Evolutionary conservation across 2,329 filamentous ascomycete species (phyloP).

Genomic region (Penicillium sp.): DNA sequence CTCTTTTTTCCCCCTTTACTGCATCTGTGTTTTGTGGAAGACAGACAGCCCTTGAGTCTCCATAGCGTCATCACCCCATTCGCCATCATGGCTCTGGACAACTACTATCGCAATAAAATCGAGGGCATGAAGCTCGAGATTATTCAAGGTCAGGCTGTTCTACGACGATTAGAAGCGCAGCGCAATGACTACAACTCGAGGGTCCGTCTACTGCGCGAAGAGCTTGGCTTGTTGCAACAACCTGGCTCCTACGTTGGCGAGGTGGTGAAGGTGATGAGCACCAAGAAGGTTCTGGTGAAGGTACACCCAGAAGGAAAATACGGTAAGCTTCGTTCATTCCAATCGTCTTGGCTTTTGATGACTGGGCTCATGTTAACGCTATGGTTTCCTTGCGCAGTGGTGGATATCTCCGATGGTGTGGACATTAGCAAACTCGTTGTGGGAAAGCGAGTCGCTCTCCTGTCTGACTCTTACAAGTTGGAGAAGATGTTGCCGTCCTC

Average conservation of each 20-base stretch:
- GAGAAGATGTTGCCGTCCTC: conserved; percentile 98
- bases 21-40: background rate
- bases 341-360: background rate
- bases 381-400: conserved; percentile 58
- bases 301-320: conserved; percentile 99
- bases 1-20: background rate
- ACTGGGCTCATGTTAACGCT: background rate
- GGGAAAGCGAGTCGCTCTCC: conserved; percentile 92
- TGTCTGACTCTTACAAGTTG: conserved; percentile 97
- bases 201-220: conserved; percentile 89
- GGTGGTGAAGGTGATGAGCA: conserved; percentile 99
- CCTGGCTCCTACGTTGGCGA: conserved; percentile 97
- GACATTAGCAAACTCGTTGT: conserved; percentile 94
- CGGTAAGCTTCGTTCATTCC: conserved; percentile 56
- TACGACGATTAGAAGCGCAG: conserved; percentile 93
- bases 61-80: conserved; percentile 30
- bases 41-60: conserved; percentile 12
- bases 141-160: conserved; percentile 93
- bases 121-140: conserved; percentile 99
- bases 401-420: conserved; percentile 91
- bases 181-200: conserved; percentile 99
- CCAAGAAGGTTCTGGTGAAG: conserved; percentile 98
- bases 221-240: conserved; percentile 92
- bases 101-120: conserved; percentile 99
- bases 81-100: conserved; percentile 91